Percentiles rank a stretch among this genome's conserved stretches.
These are phyloP conservation scores for Pseudopithomyces maydicus DNA, from an alignment of 2,329 filamentous ascomycete genomes.

Conservation along the genomic window DNA sequence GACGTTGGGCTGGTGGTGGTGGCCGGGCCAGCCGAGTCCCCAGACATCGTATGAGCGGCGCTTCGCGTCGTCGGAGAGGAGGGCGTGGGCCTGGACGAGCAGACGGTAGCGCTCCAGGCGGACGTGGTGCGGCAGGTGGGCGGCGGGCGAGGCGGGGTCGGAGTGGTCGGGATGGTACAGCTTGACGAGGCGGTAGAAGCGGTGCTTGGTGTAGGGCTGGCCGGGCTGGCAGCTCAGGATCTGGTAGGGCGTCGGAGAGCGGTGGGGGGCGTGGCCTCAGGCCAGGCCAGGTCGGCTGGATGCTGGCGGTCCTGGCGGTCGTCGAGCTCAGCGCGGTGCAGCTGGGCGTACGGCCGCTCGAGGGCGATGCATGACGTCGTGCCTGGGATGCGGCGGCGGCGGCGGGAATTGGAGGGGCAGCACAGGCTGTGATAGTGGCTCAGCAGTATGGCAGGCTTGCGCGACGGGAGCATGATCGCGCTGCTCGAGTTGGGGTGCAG, in stretches of 20 bases:
- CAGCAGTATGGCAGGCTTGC: slow-evolving; percentile 23
- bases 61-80: slow-evolving; percentile 81
- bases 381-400: slow-evolving; percentile 30
- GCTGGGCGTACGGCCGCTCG: slow-evolving; percentile 43
- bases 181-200: slow-evolving; percentile 92
- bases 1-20: slow-evolving; percentile 26
- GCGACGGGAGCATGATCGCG: slow-evolving; percentile 15
- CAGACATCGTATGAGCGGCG: slow-evolving; percentile 81
- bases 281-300: slow-evolving; percentile 37
- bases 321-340: slow-evolving; percentile 14
- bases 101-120: slow-evolving; percentile 90
- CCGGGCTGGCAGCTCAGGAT: slow-evolving; percentile 70
- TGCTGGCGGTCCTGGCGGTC: slow-evolving; percentile 21
- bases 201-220: slow-evolving; percentile 77
- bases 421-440: slow-evolving; percentile 22
- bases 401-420: background rate
- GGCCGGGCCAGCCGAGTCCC: slow-evolving; percentile 75
- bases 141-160: slow-evolving; percentile 43
- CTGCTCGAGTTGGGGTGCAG: slow-evolving; percentile 20
- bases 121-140: slow-evolving; percentile 59
- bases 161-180: slow-evolving; percentile 87
- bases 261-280: slow-evolving; percentile 42
- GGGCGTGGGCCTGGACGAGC: slow-evolving; percentile 83
- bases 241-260: slow-evolving; percentile 81
- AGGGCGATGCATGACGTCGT: slow-evolving; percentile 47